These are phyloP conservation scores for Cladosporium sp. DNA, from an alignment of 2,329 filamentous ascomycete species.

Conservation along the genomic window DNA sequence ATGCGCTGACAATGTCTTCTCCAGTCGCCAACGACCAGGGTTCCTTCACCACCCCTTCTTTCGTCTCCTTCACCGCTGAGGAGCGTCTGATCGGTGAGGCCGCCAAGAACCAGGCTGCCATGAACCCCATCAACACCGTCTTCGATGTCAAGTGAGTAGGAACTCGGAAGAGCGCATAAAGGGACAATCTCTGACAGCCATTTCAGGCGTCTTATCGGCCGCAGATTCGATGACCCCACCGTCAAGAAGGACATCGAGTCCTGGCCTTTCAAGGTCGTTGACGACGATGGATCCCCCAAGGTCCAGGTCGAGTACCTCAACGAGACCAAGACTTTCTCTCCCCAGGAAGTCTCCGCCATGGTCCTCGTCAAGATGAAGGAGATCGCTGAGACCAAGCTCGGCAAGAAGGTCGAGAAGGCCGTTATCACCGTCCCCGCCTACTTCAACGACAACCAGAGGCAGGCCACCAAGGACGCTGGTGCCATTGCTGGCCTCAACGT, in stretches of 20 bases:
- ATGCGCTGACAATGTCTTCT: constrained; percentile 21
- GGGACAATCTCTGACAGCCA: constrained; percentile 36
- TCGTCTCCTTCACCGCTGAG: constrained; percentile 98
- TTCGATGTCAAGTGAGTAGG: constrained; percentile 82
- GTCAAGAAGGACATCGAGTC: constrained; percentile 99
- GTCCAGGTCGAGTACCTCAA: constrained; percentile 95
- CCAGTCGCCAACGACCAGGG: constrained; percentile 96
- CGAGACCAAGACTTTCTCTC: constrained; percentile 93
- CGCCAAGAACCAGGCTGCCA: constrained; percentile 99
- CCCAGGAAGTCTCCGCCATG: constrained; percentile 99
- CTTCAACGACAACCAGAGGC: constrained; percentile 99
- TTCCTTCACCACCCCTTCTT: constrained; percentile 97
- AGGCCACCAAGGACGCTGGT: constrained; percentile 99
- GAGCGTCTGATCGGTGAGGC: constrained; percentile 99
- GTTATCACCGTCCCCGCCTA: constrained; percentile 99
- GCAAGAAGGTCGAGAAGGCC: constrained; percentile 98
- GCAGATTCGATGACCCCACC: constrained; percentile 89
- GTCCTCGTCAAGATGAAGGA: constrained; percentile 99
- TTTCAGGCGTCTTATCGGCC: constrained; percentile 89
- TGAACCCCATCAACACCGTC: constrained; percentile 98
- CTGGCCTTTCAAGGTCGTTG: constrained; percentile 98
- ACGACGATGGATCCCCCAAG: constrained; percentile 83
- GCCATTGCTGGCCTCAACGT: constrained; percentile 96
- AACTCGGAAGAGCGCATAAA: constrained; percentile 2
- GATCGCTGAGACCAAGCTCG: constrained; percentile 96